Percentiles rank a stretch among this genome's conserved stretches.
phyloP scores from a whole-genome alignment of 179 eudicot species.

The Silene noctiflora region DNA sequence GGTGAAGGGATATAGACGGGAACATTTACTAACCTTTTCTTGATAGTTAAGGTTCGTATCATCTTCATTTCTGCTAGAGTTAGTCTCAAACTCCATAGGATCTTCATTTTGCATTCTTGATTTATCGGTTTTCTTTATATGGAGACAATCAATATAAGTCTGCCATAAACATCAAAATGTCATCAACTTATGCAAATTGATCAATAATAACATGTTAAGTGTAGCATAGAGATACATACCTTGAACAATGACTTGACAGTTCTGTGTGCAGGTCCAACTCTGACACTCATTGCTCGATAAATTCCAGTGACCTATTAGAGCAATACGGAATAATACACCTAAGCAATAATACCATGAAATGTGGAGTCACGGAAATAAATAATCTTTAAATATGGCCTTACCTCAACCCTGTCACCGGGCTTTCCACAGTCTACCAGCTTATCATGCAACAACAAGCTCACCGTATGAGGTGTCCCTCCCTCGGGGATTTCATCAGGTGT shows the following conservation, averaged over 20 bases:
- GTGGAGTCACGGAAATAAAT: background rate
- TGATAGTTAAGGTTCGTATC: slow-evolving; percentile 46
- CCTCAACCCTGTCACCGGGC: slow-evolving; percentile 99
- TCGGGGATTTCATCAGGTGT: slow-evolving; percentile 99
- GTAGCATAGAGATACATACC: slow-evolving; percentile 34
- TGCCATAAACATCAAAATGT: slow-evolving; percentile 35
- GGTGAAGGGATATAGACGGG: background rate
- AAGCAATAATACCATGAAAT: background rate
- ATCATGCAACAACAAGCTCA: slow-evolving; percentile 94
- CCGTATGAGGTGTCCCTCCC: slow-evolving; percentile 98
- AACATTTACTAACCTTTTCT: slow-evolving; percentile 41
- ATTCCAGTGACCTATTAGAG: slow-evolving; percentile 79
- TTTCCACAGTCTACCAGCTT: slow-evolving; percentile 85
- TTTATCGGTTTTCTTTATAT: slow-evolving; percentile 77
- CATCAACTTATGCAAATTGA: background rate
- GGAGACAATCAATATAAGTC: slow-evolving; percentile 96
- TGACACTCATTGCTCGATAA: slow-evolving; percentile 90
- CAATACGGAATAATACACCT: slow-evolving; percentile 1
- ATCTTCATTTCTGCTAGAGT: slow-evolving; percentile 44
- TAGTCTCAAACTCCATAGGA: slow-evolving; percentile 66
- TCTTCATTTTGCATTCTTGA: slow-evolving; percentile 73
- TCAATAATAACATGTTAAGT: background rate
- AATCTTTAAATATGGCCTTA: slow-evolving; percentile 28
- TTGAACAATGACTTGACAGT: slow-evolving; percentile 91
- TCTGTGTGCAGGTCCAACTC: slow-evolving; percentile 90